phyloP scores from a whole-genome alignment of 352 stramenopile genomes.

The Pythium vanterpoolii region DNA sequence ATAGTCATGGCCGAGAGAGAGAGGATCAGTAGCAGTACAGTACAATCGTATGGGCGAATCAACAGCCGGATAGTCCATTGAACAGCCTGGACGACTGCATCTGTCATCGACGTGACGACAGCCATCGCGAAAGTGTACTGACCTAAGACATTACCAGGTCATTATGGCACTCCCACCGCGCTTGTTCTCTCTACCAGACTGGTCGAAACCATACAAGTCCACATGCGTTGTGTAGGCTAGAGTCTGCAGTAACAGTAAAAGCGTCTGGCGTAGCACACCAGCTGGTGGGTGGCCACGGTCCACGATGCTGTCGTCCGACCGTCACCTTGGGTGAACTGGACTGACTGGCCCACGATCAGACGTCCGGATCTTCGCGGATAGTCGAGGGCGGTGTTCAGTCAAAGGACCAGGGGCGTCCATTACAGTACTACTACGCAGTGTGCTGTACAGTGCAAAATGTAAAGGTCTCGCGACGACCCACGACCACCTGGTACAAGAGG shows the following conservation, averaged over 20 bases:
- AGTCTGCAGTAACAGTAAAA: too few relatives aligned
- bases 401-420: neutral
- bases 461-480: neutral
- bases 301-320: too few relatives aligned
- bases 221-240: neutral
- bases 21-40: neutral
- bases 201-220: neutral
- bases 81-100: conserved; percentile 14
- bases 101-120: conserved; percentile 1
- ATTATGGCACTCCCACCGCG: too few relatives aligned
- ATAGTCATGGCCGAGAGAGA: neutral
- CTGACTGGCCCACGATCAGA: too few relatives aligned
- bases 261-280: too few relatives aligned
- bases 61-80: conserved; percentile 11
- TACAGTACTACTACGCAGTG: neutral
- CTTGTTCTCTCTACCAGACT: neutral
- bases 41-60: conserved; percentile 5
- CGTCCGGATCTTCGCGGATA: neutral
- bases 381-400: neutral
- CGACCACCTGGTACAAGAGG: neutral
- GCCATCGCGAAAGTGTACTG: neutral
- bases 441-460: neutral
- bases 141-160: too few relatives aligned
- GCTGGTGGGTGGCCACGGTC: neutral
- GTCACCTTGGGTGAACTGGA: too few relatives aligned